A percentile compares a stretch with the other conserved stretches of the same genome.
These are phyloP conservation scores for Paraphoma chrysanthemicola DNA, from an alignment of 2,329 filamentous ascomycete species.

Conservation along the genomic window DNA sequence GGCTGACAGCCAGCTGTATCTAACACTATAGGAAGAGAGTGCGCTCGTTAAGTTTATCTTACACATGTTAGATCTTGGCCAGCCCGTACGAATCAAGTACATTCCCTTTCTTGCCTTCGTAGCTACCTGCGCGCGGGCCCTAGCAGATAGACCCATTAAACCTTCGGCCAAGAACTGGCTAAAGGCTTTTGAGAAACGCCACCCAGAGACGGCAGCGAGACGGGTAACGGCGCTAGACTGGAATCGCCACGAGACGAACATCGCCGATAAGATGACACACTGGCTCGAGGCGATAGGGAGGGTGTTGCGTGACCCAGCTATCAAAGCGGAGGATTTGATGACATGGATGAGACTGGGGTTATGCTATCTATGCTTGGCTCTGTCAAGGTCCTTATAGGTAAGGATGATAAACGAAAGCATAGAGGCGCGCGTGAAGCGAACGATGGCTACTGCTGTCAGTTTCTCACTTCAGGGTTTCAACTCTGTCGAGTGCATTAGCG, in stretches of 20 bases:
- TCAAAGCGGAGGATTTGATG: slow-evolving; percentile 3
- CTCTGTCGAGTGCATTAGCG: slow-evolving; percentile 19
- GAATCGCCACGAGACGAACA: slow-evolving; percentile 6
- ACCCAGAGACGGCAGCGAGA: slow-evolving; percentile 24
- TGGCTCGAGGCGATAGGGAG: slow-evolving; percentile 5
- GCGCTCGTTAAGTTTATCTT: slow-evolving; percentile 26
- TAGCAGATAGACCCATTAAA: slow-evolving; percentile 12
- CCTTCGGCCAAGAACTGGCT: slow-evolving; percentile 12
- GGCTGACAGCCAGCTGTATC: slow-evolving; percentile 37
- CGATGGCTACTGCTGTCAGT: slow-evolving; percentile 16
- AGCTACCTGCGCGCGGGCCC: slow-evolving; percentile 14
- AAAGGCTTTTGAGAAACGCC: slow-evolving; percentile 25
- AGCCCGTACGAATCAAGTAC: slow-evolving; percentile 24
- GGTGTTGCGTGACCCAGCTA: slow-evolving; percentile 3
- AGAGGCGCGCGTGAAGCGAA: slow-evolving; percentile 21
- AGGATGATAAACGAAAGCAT: slow-evolving; percentile 11
- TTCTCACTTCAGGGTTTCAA: too few species aligned
- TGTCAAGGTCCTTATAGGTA: slow-evolving; percentile 16
- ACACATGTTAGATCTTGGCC: slow-evolving; percentile 20
- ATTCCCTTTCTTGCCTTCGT: slow-evolving; percentile 21
- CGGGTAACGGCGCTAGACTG: slow-evolving; percentile 21
- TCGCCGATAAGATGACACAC: not conserved
- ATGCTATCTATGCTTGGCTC: slow-evolving; percentile 18
- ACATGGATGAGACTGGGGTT: slow-evolving; percentile 6
- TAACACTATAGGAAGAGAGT: slow-evolving; percentile 32